Evolutionary conservation across 139 green algal species (phyloP).

Genomic region (Tetradesmus obliquus): DNA sequence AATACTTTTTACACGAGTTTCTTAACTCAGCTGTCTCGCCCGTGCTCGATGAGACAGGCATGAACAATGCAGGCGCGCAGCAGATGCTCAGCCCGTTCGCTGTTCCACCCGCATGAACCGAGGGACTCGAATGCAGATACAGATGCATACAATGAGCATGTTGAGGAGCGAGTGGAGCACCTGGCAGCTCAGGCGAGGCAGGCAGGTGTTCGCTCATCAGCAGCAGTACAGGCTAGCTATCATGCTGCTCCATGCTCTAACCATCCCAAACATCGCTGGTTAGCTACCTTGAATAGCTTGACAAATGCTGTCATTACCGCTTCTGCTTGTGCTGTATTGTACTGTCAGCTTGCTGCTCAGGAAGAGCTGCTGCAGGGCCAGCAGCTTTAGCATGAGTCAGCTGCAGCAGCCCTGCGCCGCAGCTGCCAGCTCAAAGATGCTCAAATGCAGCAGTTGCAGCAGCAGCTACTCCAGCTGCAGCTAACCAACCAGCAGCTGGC

Average conservation of each 20-base stretch:
- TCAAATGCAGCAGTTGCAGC: background rate
- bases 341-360: background rate
- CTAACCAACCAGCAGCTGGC: background rate
- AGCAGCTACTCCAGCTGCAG: conserved; percentile 9
- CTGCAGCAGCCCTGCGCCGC: background rate
- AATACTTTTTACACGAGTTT: no score
- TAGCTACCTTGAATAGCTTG: no score
- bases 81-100: background rate
- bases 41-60: background rate
- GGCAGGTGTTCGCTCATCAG: background rate
- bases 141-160: background rate
- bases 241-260: background rate
- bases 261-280: no score
- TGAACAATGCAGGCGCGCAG: background rate
- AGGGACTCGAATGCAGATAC: background rate
- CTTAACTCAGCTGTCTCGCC: no score
- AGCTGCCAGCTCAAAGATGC: background rate
- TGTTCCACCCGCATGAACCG: background rate
- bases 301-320: background rate
- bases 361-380: background rate
- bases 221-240: background rate
- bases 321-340: background rate
- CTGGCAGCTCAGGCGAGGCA: background rate
- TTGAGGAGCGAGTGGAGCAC: background rate
- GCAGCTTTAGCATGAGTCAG: background rate